Percentiles rank a stretch among this genome's conserved stretches.
These are phyloP conservation scores for Diphasiastrum complanatum DNA, from an alignment of 83 land plant species.

Conservation along the genomic window DNA sequence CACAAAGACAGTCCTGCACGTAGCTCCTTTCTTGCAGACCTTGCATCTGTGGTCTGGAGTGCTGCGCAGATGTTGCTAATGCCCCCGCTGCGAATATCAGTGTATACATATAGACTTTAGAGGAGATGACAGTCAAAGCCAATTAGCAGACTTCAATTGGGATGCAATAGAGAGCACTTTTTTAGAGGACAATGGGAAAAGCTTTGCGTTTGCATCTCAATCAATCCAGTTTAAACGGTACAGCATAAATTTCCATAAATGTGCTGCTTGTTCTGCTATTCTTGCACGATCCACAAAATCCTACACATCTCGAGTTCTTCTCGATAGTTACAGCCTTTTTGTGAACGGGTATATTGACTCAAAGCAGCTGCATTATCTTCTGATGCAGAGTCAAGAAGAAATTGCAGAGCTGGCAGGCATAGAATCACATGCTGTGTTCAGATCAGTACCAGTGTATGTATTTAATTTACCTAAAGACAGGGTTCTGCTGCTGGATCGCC, in stretches of 20 bases:
- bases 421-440: constrained; percentile 29
- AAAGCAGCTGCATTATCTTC: constrained; percentile 60
- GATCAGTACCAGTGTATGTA: constrained; percentile 74
- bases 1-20: constrained; percentile 56
- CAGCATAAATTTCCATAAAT: constrained; percentile 39
- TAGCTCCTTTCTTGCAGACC: constrained; percentile 62
- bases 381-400: constrained; percentile 59
- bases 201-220: constrained; percentile 54
- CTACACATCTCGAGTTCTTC: constrained; percentile 80
- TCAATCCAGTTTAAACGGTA: constrained; percentile 48
- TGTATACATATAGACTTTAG: constrained; percentile 52
- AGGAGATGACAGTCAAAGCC: constrained; percentile 12
- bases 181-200: constrained; percentile 38
- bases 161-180: constrained; percentile 52
- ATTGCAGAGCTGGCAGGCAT: constrained; percentile 39
- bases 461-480: constrained; percentile 71
- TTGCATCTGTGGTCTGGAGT: constrained; percentile 68
- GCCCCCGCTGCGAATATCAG: constrained; percentile 88
- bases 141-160: constrained; percentile 51
- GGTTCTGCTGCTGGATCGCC: constrained; percentile 70
- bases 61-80: constrained; percentile 64
- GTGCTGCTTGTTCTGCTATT: constrained; percentile 71
- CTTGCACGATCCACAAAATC: constrained; percentile 60
- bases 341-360: constrained; percentile 94
- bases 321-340: constrained; percentile 80